Percentiles rank a stretch among this genome's conserved stretches.
Conservation (phyloP, 2,329 filamentous ascomycete genomes). For the Trichoderma sp. region DNA sequence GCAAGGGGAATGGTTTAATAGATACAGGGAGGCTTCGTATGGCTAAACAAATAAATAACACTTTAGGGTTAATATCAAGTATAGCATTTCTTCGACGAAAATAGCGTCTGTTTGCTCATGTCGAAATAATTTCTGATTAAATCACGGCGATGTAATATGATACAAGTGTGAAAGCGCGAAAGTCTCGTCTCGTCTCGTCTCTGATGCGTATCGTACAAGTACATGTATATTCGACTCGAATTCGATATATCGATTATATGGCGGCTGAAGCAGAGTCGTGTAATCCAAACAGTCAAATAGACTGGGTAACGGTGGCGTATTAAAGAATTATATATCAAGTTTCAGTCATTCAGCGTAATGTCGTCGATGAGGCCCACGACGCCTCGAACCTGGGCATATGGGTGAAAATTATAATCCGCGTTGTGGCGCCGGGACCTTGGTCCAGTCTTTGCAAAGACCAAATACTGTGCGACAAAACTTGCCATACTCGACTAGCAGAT, state of each 20-base stretch:
- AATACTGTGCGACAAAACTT: constrained; percentile 28
- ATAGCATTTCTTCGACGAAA: background rate
- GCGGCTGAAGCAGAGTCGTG: background rate
- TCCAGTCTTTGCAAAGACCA: constrained; percentile 26
- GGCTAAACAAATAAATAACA: too few relatives aligned
- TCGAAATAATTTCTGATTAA: background rate
- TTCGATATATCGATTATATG: background rate
- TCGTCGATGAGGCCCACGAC: background rate
- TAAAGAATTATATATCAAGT: background rate
- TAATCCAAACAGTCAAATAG: background rate
- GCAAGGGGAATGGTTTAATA: too few relatives aligned
- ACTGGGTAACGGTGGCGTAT: background rate
- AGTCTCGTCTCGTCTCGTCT: background rate
- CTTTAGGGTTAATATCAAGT: too few relatives aligned
- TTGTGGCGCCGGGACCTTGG: constrained; percentile 21
- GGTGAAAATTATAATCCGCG: background rate
- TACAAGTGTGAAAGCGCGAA: background rate
- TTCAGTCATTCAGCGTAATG: background rate
- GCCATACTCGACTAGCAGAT: constrained; percentile 26
- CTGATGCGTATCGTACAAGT: background rate
- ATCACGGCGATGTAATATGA: background rate
- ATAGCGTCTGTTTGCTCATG: background rate
- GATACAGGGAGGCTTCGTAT: too few relatives aligned
- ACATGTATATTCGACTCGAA: background rate
- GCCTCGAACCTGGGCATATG: background rate